A percentile compares a stretch with the other conserved stretches of the same genome.
These are phyloP conservation scores for Nemania abortiva DNA, from an alignment of 2,329 filamentous ascomycete species.

Conservation along the genomic window DNA sequence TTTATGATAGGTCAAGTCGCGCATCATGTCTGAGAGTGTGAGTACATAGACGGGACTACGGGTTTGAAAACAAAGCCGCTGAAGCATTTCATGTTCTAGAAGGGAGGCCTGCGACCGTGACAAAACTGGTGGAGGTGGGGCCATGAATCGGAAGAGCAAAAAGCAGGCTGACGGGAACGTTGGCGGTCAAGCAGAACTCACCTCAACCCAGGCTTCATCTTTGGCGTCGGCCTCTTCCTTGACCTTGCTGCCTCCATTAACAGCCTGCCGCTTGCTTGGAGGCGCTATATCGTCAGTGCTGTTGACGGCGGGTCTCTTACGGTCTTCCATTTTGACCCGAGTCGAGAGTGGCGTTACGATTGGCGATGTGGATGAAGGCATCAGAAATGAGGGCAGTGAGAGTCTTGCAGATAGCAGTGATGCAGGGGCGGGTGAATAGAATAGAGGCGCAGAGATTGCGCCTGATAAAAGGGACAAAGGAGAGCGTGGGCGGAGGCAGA, in stretches of 20 bases:
- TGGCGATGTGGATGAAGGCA: constrained; percentile 84
- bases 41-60: constrained; percentile 49
- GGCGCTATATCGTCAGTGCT: constrained; percentile 86
- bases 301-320: constrained; percentile 90
- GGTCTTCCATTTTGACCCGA: constrained; percentile 98
- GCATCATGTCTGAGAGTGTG: constrained; percentile 53
- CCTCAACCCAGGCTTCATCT: constrained; percentile 73
- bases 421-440: constrained; percentile 24
- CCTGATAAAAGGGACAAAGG: constrained; percentile 33
- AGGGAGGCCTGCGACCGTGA: constrained; percentile 22
- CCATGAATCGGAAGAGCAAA: constrained; percentile 32
- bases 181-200: constrained; percentile 61
- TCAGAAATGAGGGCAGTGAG: constrained; percentile 70
- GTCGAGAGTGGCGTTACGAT: constrained; percentile 80
- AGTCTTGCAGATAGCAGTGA: constrained; percentile 40
- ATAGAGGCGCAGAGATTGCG: constrained; percentile 23
- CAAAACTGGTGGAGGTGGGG: constrained; percentile 38
- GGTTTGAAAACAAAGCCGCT: constrained; percentile 40
- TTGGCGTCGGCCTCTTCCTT: constrained; percentile 68
- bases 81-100: constrained; percentile 38
- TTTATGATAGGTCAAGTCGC: constrained; percentile 47
- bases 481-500: constrained; percentile 29
- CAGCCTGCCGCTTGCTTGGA: constrained; percentile 89
- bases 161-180: constrained; percentile 35
- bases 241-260: constrained; percentile 78